Evolutionary conservation across 176 grass and related monocot species (phyloP), one percentile per base, ranked within the genome.

Genomic region (Cenchrus americanus): DNA sequence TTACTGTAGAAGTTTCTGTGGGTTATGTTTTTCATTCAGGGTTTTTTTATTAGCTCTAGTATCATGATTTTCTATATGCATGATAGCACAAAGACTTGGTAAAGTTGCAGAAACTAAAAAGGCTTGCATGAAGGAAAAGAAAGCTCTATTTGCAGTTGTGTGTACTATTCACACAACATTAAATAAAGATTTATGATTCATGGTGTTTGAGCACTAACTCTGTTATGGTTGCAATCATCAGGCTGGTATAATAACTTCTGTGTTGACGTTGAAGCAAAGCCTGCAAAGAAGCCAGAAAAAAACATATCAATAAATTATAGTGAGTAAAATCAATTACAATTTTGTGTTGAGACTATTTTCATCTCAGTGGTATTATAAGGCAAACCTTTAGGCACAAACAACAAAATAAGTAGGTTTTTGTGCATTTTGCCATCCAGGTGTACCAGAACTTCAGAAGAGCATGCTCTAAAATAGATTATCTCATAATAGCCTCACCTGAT

Each of bases 231-330:
- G 50, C 27, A 80, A 59, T 73, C 7, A 89, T 14, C 66, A 75
- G 48, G 53, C 62, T 78, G 26, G 57, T 57, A 79, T 69, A 17
- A 54, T 91, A 94, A 86, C 86, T 94, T 94, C 61, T 83, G 78
- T 68, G 76, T 84, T 85, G 83, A 41, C 14, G 79, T 77, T 83
- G 89, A 86, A 77, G 80, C 53, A 53, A 91, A 80, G 11, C 80
- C 88, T 94, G 74, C 83, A 93, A 94, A 83, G 57, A 86, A 86
- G 51, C 7, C 26, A 88, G 46, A 84, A 86, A 37, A 37, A 78
- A 91, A 50, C 19, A 50, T 24, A 49, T 88, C 37, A 93, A 69
- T 26, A 66, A 14, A 83, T 82, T 86, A 27, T 30, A 91, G 61
- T 89, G 15, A 88, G 15, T 41, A 37, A 84, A 44, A 84, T 6